Base-by-base conservation (phyloP, 208 protist genomes). In the Balamuthia mandrillaris region DNA sequence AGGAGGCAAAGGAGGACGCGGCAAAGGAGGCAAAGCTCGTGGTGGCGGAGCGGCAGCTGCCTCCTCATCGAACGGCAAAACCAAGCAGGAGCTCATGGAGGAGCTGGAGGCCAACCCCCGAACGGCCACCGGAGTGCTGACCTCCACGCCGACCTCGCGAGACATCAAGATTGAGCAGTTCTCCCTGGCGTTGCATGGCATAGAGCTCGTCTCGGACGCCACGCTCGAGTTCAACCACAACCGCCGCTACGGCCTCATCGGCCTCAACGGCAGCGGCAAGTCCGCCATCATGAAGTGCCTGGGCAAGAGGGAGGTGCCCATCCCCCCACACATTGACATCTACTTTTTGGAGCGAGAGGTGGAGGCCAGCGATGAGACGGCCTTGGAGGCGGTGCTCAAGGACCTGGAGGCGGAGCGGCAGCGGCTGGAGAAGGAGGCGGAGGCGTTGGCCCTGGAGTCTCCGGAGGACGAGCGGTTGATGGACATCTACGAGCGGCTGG, bases 81-180 rank as follows among this genome's bases (percentile, higher is more conserved):
- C 97, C 88, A 93, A 96, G 81, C 97, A 99, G 92, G 97, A 99
- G 89, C 95, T 97, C 86, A 94, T 94, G 68, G 56, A 78, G 68
- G 68, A 51, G 29, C 45, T 58, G 12, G 68, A 78, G 68, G 68
- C 68, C 0, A 45, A 37, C 41, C 31, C 47, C n/a, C 41, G 68
- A 24, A 78, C 68, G 3, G 68, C 68, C 54, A 68, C 77, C 21
- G 77, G 77, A 35, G 77, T 83, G 10, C 42, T 83, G 14, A 54
- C 77, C 1, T 83, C 77, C 18, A 45, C 51, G n/a, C 77, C 77
- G 31, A 45, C 68, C 29, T 24, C 77, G 7, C 31, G 10, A 7
- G 77, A 83, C 60, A 74, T 85, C 42, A 68, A 74, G 60, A 72
- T 85, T 21, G 58, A 85, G 41, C 39, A 85, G 33, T 85, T 85